A percentile compares a stretch with the other conserved stretches of the same genome.
Evolutionary conservation across 345 rosid genomes (phyloP).

Genomic region (Eutrema yunnanense): DNA sequence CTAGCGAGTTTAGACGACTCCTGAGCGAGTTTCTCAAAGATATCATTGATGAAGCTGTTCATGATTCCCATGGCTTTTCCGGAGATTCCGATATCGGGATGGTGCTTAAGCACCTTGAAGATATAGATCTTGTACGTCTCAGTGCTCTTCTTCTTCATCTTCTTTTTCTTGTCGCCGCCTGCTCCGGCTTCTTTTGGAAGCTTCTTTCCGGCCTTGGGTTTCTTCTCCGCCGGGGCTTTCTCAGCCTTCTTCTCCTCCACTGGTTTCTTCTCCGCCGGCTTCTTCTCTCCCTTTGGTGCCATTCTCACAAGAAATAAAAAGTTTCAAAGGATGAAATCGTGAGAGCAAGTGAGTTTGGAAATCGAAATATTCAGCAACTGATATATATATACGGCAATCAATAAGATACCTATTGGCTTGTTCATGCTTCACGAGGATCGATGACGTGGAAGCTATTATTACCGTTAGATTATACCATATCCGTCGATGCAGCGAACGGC

Average conservation of each 20-base stretch:
- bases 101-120: slow-evolving; percentile 52
- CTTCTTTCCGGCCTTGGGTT: slow-evolving; percentile 53
- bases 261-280: slow-evolving; percentile 35
- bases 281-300: slow-evolving; percentile 47
- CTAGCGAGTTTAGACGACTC: slow-evolving; percentile 67
- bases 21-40: slow-evolving; percentile 65
- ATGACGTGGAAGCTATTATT: neutral
- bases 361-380: neutral
- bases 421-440: slow-evolving; percentile 24
- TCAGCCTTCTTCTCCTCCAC: slow-evolving; percentile 45
- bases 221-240: slow-evolving; percentile 52
- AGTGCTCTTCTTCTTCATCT: slow-evolving; percentile 39
- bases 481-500: slow-evolving; percentile 3
- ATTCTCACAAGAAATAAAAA: neutral
- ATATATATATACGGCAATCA: slow-evolving; percentile 9
- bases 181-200: slow-evolving; percentile 48
- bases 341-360: neutral
- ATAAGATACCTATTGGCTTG: slow-evolving; percentile 7
- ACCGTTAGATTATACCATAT: slow-evolving; percentile 15
- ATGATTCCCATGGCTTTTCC: slow-evolving; percentile 30
- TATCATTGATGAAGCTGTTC: slow-evolving; percentile 59
- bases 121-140: slow-evolving; percentile 85
- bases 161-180: slow-evolving; percentile 43
- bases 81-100: slow-evolving; percentile 39
- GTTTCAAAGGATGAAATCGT: neutral